Percentiles rank a stretch among this genome's conserved stretches.
Evolutionary conservation across 768 basidiomycete species (phyloP).

Genomic region (Termitomyces sp.): DNA sequence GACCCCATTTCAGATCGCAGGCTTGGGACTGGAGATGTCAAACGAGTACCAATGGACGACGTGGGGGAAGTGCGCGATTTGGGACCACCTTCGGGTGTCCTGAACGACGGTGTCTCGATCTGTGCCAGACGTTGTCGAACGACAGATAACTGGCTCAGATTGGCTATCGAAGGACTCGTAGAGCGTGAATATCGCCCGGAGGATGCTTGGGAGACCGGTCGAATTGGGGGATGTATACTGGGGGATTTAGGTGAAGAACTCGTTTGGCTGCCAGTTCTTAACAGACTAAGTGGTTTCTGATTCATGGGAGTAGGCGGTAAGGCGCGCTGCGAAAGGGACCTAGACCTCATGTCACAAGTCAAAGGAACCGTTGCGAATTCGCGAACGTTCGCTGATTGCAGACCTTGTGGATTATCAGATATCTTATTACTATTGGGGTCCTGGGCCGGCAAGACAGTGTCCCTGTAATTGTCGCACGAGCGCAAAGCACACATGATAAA

Average conservation of each 20-base stretch:
- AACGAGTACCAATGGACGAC: conserved; percentile 4
- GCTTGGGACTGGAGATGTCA: conserved; percentile 10
- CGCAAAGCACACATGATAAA: neutral
- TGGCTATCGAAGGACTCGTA: conserved; percentile 56
- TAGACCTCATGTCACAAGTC: neutral
- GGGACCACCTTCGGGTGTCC: conserved; percentile 5
- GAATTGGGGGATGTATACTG: conserved; percentile 20
- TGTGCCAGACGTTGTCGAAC: conserved; percentile 64
- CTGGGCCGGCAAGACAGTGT: conserved; percentile 43
- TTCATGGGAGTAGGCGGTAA: conserved; percentile 25
- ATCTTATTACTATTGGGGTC: conserved; percentile 1
- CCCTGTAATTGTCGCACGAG: conserved; percentile 34
- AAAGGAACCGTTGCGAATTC: neutral
- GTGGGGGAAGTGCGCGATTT: conserved; percentile 8
- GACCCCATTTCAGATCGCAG: neutral
- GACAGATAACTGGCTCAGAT: conserved; percentile 55
- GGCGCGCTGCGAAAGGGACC: conserved; percentile 23
- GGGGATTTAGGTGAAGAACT: conserved; percentile 16
- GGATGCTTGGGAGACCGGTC: conserved; percentile 16
- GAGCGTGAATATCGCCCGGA: conserved; percentile 10
- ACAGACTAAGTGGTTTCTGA: neutral
- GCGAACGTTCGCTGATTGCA: neutral
- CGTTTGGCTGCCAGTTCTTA: neutral
- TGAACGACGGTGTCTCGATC: conserved; percentile 36
- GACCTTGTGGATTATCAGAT: neutral